These are phyloP conservation scores for Debaryomyces sp. DNA, from an alignment of 1,139 yeast genomes.

Conservation along the genomic window DNA sequence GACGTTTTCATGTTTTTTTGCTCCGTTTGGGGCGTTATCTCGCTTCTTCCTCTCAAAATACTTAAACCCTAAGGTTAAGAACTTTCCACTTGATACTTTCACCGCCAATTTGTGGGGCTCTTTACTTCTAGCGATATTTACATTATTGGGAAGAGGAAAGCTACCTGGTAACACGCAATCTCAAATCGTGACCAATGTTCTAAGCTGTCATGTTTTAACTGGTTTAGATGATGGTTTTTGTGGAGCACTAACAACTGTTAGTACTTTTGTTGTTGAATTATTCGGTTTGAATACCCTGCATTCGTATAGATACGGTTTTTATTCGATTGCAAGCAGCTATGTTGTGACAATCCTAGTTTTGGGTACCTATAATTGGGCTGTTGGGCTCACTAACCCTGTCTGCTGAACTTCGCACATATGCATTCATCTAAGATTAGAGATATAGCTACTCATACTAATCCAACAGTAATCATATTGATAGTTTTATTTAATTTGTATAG, in stretches of 20 bases:
- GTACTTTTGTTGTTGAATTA: conserved; percentile 68
- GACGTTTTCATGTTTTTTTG: conserved; percentile 55
- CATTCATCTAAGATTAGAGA: background rate
- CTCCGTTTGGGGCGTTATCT: conserved; percentile 61
- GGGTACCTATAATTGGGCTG: conserved; percentile 53
- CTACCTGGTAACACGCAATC: conserved; percentile 16
- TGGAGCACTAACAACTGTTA: conserved; percentile 69
- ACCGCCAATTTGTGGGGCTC: conserved; percentile 61
- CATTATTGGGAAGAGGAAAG: conserved; percentile 48
- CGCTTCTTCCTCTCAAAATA: conserved; percentile 55
- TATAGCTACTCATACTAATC: no score
- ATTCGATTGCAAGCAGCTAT: conserved; percentile 39
- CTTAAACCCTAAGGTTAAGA: conserved; percentile 40
- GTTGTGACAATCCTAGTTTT: conserved; percentile 40
- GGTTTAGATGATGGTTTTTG: conserved; percentile 68
- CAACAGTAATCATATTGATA: no score
- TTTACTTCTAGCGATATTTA: conserved; percentile 49
- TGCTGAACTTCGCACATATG: conserved; percentile 19
- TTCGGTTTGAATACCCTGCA: conserved; percentile 29
- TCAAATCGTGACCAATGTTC: conserved; percentile 29
- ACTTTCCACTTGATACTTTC: conserved; percentile 72
- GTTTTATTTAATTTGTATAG: background rate
- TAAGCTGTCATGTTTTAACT: conserved; percentile 49
- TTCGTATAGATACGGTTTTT: conserved; percentile 38
- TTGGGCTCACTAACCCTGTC: conserved; percentile 30